Percentiles rank a stretch among this genome's conserved stretches.
Conservation (phyloP, 179 eudicot genomes). For the Camellia oleifera region DNA sequence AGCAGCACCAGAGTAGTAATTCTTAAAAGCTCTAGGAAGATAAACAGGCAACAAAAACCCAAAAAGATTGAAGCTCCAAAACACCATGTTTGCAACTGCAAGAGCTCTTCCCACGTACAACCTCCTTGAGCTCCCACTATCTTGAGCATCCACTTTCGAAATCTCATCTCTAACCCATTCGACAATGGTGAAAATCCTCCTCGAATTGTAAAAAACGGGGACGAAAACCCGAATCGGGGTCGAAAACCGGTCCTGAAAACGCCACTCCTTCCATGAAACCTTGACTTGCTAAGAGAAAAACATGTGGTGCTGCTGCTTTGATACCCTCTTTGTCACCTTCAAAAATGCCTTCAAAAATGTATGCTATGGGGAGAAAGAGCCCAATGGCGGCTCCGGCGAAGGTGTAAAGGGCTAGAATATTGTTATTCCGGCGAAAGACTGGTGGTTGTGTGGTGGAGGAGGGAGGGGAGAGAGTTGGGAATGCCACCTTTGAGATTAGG, state of each 20-base stretch:
- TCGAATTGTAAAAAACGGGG: slow-evolving; percentile 50
- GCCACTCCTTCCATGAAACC: slow-evolving; percentile 77
- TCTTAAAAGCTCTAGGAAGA: slow-evolving; percentile 70
- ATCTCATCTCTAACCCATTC: slow-evolving; percentile 68
- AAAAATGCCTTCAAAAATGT: slow-evolving; percentile 53
- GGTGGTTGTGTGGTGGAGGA: slow-evolving; percentile 28
- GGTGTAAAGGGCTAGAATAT: slow-evolving; percentile 33
- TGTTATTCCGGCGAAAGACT: slow-evolving; percentile 34
- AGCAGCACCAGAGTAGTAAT: slow-evolving; percentile 34
- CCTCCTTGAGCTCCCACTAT: slow-evolving; percentile 36
- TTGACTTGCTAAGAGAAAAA: slow-evolving; percentile 70
- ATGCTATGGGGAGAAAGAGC: slow-evolving; percentile 55
- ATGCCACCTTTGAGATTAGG: slow-evolving; percentile 51
- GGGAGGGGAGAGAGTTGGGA: slow-evolving; percentile 36
- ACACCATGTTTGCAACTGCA: slow-evolving; percentile 51
- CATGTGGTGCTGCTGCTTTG: slow-evolving; percentile 71
- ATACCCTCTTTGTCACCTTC: slow-evolving; percentile 64
- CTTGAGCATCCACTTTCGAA: slow-evolving; percentile 21
- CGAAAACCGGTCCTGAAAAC: slow-evolving; percentile 45
- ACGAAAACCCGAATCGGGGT: slow-evolving; percentile 41
- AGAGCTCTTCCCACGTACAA: slow-evolving; percentile 50
- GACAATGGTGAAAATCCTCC: slow-evolving; percentile 31
- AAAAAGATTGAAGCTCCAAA: slow-evolving; percentile 77
- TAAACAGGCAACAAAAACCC: slow-evolving; percentile 85
- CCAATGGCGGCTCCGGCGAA: slow-evolving; percentile 53